Conservation (phyloP, 805 yeast genomes). For the Lachancea kluyveri region DNA sequence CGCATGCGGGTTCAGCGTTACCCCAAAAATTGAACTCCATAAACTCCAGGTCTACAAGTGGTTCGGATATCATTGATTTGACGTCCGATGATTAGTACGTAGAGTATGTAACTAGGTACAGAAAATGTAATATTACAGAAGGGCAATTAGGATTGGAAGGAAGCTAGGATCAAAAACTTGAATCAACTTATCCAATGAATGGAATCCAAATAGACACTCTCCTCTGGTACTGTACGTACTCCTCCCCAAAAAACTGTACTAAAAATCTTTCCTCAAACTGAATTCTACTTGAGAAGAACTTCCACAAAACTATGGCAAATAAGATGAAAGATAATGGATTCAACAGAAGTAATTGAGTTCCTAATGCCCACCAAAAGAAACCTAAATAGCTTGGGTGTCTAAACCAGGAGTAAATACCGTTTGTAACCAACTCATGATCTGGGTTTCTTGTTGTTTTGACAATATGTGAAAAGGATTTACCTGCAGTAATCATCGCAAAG, state of each 20-base stretch:
- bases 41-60: no score
- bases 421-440: conserved; percentile 63
- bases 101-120: neutral
- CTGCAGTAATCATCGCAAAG: conserved; percentile 82
- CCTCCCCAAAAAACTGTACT: conserved; percentile 62
- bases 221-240: conserved; percentile 48
- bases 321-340: conserved; percentile 55
- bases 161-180: neutral
- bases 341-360: conserved; percentile 64
- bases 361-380: conserved; percentile 89
- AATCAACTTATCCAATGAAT: conserved; percentile 31
- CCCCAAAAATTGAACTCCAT: no score
- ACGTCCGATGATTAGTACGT: conserved; percentile 16
- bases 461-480: conserved; percentile 77
- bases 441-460: conserved; percentile 47
- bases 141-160: neutral
- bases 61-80: conserved; percentile 22
- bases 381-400: conserved; percentile 94
- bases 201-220: conserved; percentile 60
- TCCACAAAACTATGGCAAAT: conserved; percentile 54
- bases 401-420: conserved; percentile 58
- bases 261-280: conserved; percentile 62
- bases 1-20: no score
- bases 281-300: conserved; percentile 67
- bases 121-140: no score